These are phyloP conservation scores for Saccharomyces hybrid DNA, from an alignment of 1,139 yeast species.

Conservation along the genomic window DNA sequence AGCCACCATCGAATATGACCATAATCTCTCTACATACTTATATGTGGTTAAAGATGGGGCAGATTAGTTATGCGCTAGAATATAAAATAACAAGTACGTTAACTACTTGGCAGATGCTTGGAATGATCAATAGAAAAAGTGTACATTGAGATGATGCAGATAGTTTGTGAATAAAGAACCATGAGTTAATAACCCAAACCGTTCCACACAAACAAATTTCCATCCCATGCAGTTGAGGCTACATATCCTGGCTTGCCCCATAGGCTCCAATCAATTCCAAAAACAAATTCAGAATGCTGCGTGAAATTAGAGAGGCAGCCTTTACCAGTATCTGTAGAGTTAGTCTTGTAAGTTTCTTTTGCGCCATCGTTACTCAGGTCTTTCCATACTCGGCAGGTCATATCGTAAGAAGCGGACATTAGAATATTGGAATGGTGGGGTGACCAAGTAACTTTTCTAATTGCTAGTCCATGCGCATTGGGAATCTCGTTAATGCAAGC, in stretches of 20 bases:
- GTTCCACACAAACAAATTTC: slow-evolving; percentile 89
- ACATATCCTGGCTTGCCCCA: slow-evolving; percentile 98
- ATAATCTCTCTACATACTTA: too few relatives aligned
- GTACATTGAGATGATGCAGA: too few relatives aligned
- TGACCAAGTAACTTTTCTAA: slow-evolving; percentile 76
- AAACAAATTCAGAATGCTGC: slow-evolving; percentile 78
- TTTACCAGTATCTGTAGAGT: slow-evolving; percentile 36
- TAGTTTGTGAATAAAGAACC: not conserved
- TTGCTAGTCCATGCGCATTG: slow-evolving; percentile 85
- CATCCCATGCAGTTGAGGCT: slow-evolving; percentile 95
- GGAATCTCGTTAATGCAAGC: slow-evolving; percentile 50
- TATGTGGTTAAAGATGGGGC: too few relatives aligned
- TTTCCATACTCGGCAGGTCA: slow-evolving; percentile 83
- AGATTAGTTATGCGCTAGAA: not conserved
- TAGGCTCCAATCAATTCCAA: slow-evolving; percentile 91
- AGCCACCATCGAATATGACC: too few relatives aligned
- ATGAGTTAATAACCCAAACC: slow-evolving; percentile 32
- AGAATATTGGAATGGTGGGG: slow-evolving; percentile 74
- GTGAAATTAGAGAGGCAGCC: slow-evolving; percentile 55
- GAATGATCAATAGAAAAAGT: not conserved
- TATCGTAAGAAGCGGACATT: slow-evolving; percentile 79
- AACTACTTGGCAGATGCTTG: not conserved
- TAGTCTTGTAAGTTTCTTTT: slow-evolving; percentile 41
- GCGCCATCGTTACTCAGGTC: slow-evolving; percentile 52
- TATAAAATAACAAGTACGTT: not conserved